phyloP scores from a whole-genome alignment of 306 rosid genomes.

The Ammopiptanthus mongolicus region DNA sequence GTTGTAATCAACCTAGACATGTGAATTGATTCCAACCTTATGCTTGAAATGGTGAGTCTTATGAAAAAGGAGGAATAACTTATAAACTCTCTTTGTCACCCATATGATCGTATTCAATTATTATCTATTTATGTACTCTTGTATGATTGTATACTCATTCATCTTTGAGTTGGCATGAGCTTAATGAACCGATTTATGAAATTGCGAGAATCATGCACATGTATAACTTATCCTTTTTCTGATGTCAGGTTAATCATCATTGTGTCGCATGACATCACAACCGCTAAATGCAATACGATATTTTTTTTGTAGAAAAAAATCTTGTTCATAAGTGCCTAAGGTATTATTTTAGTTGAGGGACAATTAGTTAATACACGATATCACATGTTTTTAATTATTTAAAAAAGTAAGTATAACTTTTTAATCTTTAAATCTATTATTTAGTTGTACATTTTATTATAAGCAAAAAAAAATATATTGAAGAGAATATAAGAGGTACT shows the following conservation, averaged over 20 bases:
- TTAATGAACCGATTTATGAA: constrained; percentile 12
- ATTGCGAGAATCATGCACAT: constrained; percentile 11
- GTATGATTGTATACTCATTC: neutral
- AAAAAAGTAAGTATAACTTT: too few species aligned
- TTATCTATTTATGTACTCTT: neutral
- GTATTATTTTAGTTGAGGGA: too few species aligned
- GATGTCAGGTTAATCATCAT: constrained; percentile 25
- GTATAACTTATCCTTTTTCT: neutral
- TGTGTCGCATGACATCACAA: constrained; percentile 26
- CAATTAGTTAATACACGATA: too few species aligned
- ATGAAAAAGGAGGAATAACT: neutral
- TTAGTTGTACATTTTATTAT: too few species aligned
- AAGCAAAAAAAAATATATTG: too few species aligned
- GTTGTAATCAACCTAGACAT: neutral
- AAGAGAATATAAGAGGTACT: too few species aligned
- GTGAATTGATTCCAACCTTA: neutral
- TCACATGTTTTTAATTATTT: too few species aligned
- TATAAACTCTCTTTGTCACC: neutral
- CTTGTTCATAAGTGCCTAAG: too few species aligned
- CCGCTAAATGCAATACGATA: neutral
- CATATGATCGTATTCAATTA: neutral
- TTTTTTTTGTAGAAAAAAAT: neutral
- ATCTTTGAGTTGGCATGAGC: neutral
- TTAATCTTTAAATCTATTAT: too few species aligned
- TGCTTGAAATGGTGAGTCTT: neutral